phyloP scores from a whole-genome alignment of 257 asterid genomes.

The Nicotiana undulata region DNA sequence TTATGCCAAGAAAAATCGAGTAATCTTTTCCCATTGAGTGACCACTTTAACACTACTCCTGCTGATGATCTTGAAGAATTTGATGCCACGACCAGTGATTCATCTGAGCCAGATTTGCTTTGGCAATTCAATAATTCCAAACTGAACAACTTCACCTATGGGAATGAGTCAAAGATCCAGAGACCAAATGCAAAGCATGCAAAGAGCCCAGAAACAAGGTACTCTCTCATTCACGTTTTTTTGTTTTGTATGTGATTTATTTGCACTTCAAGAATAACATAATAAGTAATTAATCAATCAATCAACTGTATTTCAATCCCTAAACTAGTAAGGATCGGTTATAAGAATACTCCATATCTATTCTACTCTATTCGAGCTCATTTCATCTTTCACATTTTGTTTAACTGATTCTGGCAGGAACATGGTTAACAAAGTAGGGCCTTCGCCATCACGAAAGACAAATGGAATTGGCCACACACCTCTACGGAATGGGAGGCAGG shows the following conservation, averaged over 20 bases:
- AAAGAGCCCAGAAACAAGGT: constrained; percentile 55
- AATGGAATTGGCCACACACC: constrained; percentile 38
- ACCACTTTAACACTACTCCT: constrained; percentile 24
- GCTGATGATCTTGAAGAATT: constrained; percentile 51
- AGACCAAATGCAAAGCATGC: constrained; percentile 30
- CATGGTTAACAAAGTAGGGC: constrained; percentile 49
- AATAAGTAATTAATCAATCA: neutral
- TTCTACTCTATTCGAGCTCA: neutral
- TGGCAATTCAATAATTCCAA: constrained; percentile 62
- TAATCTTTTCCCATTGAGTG: constrained; percentile 24
- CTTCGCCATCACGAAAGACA: constrained; percentile 61
- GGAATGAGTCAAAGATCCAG: constrained; percentile 30
- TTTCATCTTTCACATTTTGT: constrained; percentile 1
- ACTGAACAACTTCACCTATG: constrained; percentile 31
- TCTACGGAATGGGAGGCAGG: constrained; percentile 42
- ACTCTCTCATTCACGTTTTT: neutral
- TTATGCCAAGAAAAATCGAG: constrained; percentile 28
- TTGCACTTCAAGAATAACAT: neutral
- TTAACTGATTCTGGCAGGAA: constrained; percentile 32
- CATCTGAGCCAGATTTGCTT: constrained; percentile 64
- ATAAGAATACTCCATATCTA: neutral
- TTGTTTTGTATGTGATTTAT: neutral
- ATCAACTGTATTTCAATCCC: neutral
- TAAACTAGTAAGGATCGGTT: neutral
- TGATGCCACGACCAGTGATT: constrained; percentile 58